phyloP scores from a whole-genome alignment of 169 alveolate species.

The Eimeria maxima region DNA sequence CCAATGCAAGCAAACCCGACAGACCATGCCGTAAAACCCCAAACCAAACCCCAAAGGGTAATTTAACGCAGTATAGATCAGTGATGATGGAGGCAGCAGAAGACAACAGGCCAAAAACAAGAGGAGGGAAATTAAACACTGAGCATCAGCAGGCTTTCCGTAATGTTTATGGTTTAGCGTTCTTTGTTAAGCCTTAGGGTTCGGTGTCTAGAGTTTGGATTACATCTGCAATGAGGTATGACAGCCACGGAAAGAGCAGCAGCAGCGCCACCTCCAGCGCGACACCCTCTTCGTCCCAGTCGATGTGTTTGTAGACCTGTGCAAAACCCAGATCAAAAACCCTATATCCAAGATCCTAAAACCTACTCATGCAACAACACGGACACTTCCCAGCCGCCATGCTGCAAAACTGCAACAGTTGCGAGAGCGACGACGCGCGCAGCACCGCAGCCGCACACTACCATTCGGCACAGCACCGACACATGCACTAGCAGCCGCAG shows the following conservation, averaged over 20 bases:
- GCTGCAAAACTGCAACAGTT: neutral
- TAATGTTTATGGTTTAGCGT: neutral
- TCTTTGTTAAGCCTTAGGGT: neutral
- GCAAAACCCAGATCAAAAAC: neutral
- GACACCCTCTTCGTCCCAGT: constrained; percentile 64
- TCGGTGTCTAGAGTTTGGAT: neutral
- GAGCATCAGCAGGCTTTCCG: neutral
- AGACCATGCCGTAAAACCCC: neutral
- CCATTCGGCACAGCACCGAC: neutral
- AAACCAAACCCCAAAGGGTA: neutral
- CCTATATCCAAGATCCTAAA: constrained; percentile 6
- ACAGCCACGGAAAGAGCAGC: constrained; percentile 83
- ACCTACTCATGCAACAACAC: neutral
- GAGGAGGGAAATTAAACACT: neutral
- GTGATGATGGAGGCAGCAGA: neutral
- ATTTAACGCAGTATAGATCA: too few relatives aligned
- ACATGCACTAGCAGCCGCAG: neutral
- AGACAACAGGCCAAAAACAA: neutral
- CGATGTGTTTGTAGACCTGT: constrained; percentile 82
- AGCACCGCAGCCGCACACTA: neutral
- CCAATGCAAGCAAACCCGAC: neutral
- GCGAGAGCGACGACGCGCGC: neutral
- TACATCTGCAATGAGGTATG: constrained; percentile 83
- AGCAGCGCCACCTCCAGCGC: constrained; percentile 82
- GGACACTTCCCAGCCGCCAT: neutral